Evolutionary conservation across 2,329 filamentous ascomycete genomes (phyloP), one percentile per base, ranked within the genome.

Genomic region (Clonostachys rosea): DNA sequence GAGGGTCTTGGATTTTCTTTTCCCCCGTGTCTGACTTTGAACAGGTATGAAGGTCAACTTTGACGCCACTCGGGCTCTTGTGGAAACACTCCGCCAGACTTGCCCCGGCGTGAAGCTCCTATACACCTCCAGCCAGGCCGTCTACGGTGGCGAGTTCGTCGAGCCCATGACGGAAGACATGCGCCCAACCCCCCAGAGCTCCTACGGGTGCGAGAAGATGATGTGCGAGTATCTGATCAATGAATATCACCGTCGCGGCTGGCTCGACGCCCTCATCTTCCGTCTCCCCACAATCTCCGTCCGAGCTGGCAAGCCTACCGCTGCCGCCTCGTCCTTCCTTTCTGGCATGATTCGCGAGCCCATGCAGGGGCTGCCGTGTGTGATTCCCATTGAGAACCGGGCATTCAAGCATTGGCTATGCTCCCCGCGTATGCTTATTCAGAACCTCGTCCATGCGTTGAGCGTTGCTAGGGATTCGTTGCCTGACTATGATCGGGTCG

Each of bases 201-300:
- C 71, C 11, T 83, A 83, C 54, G 79, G 79, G 5, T 74, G 76
- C 0, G 73, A 81, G 55, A 83, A 83, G 57, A 65, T 83, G 47
- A 78, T 83, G 58, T 74, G 78, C 46, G 79, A 86, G 45, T 30
- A 56, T 16, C 36, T 61, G 11, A 47, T 64, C 14, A 64, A 63
- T 47, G 62, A 64, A 41, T 61, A 56, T 45, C 66, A 64, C 5
- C 67, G 82, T 2, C 54, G 78, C 9, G 75, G 77, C 0, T 70
- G 81, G 36, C 71, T 85, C 43, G 76, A 80, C 44, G 81, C 78
- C 0, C 70, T 80, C 14, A 71, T 71, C 5, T 68, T 82, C 16
- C 73, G 81, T 0, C 72, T 84, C 12, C 81, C 81, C 0, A 84
- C 81, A 0, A 74, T 85, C 16, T 78, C 78, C 0, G 78, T 85